A percentile compares a stretch with the other conserved stretches of the same genome.
phyloP scores from a whole-genome alignment of 257 asterid species.

The Solanum chaucha region DNA sequence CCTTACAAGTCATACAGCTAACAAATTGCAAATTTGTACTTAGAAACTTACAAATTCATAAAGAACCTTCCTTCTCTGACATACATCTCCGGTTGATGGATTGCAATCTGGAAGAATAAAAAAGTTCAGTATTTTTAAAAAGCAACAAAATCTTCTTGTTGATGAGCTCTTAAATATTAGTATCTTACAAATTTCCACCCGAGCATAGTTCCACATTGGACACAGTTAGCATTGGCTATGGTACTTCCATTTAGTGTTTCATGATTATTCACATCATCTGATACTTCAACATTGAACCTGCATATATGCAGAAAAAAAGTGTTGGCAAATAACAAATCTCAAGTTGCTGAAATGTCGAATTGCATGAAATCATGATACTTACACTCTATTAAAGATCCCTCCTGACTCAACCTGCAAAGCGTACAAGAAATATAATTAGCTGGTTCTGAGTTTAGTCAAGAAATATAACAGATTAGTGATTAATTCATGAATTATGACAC shows the following conservation, averaged over 20 bases:
- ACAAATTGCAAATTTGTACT: background rate
- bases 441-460: background rate
- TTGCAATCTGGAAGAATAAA: background rate
- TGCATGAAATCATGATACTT: background rate
- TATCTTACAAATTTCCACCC: background rate
- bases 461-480: no score
- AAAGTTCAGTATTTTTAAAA: background rate
- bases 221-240: background rate
- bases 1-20: background rate
- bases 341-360: background rate
- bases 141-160: background rate
- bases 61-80: background rate
- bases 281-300: background rate
- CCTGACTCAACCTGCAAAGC: background rate
- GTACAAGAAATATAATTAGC: background rate
- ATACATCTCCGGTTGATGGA: background rate
- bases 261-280: no score
- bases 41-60: background rate
- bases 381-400: background rate
- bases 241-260: background rate
- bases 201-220: background rate
- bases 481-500: background rate
- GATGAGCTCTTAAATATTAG: background rate
- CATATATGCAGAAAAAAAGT: background rate
- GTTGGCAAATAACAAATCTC: background rate